Evolutionary conservation across 2,329 filamentous ascomycete genomes (phyloP), one percentile per base, ranked within the genome.

Genomic region (Xylariomycetidae sp.): DNA sequence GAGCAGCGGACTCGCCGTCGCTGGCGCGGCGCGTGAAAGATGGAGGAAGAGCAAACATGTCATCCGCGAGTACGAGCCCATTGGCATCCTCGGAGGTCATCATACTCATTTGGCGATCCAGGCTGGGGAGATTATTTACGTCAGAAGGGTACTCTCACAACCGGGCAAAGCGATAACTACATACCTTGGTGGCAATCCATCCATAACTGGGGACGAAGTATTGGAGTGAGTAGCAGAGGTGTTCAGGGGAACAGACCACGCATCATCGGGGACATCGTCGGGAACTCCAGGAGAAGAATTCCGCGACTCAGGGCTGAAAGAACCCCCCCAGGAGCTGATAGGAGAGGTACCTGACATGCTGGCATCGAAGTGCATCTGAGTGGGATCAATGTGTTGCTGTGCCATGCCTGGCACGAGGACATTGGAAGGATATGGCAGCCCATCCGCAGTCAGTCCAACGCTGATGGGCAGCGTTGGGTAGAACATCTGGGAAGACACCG

Each of bases 371-470:
- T 68, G 67, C 60, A 76, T 71, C 44, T 77, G 70, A 33, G 67
- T 61, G 32, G 74, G 74, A 50, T 75, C 67, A 53, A 78, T 69
- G 44, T 77, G 72, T 51, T 77, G 72, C 46, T 66, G 64, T 36
- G 50, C 41, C 49, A 75, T 58, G 31, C 62, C 58, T n/a, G 58
- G 46, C 27, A 53, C 51, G 36, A 71, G 44, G 40, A 69, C 64
- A 36, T 62, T 48, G 25, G 38, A 65, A 42, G 51, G 56, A 50
- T 62, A 74, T 53, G 51, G 57, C 40, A 65, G 59, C 52, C 59
- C 64, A 52, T 66, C 61, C 27, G 61, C 44, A 37, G 58, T 50
- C 45, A 73, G 53, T 40, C 60, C 63, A 46, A 67, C 54, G 44
- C 66, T 61, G 54, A 73, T 59, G 30, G 59, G 52, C 45, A 74